A percentile compares a stretch with the other conserved stretches of the same genome.
These are phyloP conservation scores for Sporisorium graminicola DNA, from an alignment of 1,284 basidiomycete species.

Conservation along the genomic window DNA sequence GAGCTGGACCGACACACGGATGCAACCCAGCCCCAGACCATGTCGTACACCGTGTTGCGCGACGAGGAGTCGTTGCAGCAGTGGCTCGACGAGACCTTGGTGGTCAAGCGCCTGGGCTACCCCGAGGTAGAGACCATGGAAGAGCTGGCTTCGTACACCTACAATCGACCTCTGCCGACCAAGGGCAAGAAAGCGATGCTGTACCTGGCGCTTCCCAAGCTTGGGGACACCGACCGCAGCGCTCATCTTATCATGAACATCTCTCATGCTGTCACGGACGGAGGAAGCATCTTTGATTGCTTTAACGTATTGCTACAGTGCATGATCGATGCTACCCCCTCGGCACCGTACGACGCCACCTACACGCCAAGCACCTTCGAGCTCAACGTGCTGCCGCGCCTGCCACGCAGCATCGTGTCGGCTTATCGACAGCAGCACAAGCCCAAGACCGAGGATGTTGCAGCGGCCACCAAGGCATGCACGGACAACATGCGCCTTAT, in stretches of 20 bases:
- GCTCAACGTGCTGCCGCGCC: slow-evolving; percentile 20
- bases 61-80: slow-evolving; percentile 23
- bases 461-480: slow-evolving; percentile 1
- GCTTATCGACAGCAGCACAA: slow-evolving; percentile 28
- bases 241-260: slow-evolving; percentile 41
- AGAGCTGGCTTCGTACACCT: slow-evolving; percentile 20
- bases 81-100: slow-evolving; percentile 39
- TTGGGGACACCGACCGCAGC: slow-evolving; percentile 5
- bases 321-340: slow-evolving; percentile 22
- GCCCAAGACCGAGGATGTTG: slow-evolving; percentile 14
- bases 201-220: slow-evolving; percentile 27
- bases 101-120: slow-evolving; percentile 26
- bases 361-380: slow-evolving; percentile 20
- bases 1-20: slow-evolving; percentile 33
- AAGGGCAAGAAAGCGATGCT: slow-evolving; percentile 44
- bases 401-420: slow-evolving; percentile 27
- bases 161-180: slow-evolving; percentile 30
- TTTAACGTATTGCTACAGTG: slow-evolving; percentile 33
- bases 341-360: slow-evolving; percentile 15
- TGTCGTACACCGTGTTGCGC: slow-evolving; percentile 22
- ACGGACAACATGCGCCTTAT: slow-evolving; percentile 23
- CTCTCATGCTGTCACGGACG: slow-evolving; percentile 46
- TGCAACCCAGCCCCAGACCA: slow-evolving; percentile 13
- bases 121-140: slow-evolving; percentile 11
- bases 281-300: slow-evolving; percentile 33